These are phyloP conservation scores for Cryptomeria japonica DNA, from an alignment of 75 land plant genomes.

Conservation along the genomic window DNA sequence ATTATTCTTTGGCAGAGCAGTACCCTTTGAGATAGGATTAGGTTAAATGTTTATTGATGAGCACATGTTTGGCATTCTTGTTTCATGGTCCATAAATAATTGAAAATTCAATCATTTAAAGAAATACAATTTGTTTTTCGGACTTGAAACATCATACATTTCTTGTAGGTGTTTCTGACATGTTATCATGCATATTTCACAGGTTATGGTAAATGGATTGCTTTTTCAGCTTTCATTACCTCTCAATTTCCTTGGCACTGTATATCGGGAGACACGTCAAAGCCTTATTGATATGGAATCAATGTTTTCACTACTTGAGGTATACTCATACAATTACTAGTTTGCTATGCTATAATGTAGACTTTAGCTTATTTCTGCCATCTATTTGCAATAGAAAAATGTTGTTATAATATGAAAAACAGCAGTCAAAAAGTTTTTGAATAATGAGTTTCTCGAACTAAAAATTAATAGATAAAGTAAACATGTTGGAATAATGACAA, in stretches of 20 bases:
- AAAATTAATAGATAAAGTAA: neutral
- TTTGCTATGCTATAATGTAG: too few relatives aligned
- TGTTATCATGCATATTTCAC: neutral
- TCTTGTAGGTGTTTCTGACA: neutral
- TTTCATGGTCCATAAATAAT: neutral
- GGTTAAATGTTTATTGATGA: neutral
- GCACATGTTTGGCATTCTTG: neutral
- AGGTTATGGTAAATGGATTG: conserved; percentile 99
- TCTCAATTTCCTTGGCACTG: conserved; percentile 93
- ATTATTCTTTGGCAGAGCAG: neutral
- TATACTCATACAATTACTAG: conserved; percentile 17
- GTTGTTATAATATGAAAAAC: neutral
- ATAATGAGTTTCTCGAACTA: neutral
- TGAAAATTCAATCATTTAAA: neutral
- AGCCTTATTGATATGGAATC: conserved; percentile 97
- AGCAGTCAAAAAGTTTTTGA: neutral
- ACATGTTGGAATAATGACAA: too few relatives aligned
- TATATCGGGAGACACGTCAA: conserved; percentile 93
- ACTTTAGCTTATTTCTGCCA: neutral
- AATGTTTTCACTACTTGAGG: conserved; percentile 97
- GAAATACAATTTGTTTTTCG: neutral
- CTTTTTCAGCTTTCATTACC: conserved; percentile 96
- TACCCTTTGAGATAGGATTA: neutral
- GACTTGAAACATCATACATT: neutral
- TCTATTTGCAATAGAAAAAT: neutral